These are phyloP conservation scores for Sporisorium iseilematis-ciliati DNA, from an alignment of 1,284 basidiomycete genomes.

Conservation along the genomic window DNA sequence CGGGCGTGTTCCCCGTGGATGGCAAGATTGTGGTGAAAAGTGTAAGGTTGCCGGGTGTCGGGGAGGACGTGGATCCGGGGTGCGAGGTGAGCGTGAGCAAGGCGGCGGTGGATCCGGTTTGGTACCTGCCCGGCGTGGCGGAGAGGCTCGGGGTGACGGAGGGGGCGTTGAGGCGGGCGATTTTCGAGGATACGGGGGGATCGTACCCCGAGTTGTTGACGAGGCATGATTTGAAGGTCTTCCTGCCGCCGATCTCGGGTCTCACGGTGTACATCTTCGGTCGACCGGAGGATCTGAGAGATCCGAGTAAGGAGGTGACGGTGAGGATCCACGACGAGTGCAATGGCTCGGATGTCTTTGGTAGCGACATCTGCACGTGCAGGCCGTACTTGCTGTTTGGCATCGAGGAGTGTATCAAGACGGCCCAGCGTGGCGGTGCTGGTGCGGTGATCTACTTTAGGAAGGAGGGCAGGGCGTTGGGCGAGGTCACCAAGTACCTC, in stretches of 20 bases:
- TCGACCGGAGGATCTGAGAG: constrained; percentile 64
- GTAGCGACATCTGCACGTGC: constrained; percentile 91
- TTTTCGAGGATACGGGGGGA: constrained; percentile 92
- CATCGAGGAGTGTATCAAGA: constrained; percentile 90
- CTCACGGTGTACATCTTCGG: constrained; percentile 92
- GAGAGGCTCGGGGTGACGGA: constrained; percentile 75
- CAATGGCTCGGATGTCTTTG: constrained; percentile 87
- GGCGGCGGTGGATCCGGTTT: constrained; percentile 76
- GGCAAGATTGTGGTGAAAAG: constrained; percentile 77
- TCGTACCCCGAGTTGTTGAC: constrained; percentile 97
- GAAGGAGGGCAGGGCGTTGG: constrained; percentile 90
- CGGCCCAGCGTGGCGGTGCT: constrained; percentile 87
- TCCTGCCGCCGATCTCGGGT: constrained; percentile 92
- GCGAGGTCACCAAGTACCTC: constrained; percentile 76
- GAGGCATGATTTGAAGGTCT: constrained; percentile 92
- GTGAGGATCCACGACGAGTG: constrained; percentile 94
- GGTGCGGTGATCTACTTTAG: constrained; percentile 94
- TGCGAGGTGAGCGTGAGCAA: constrained; percentile 89
- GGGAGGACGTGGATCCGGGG: constrained; percentile 75
- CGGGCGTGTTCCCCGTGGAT: constrained; percentile 82
- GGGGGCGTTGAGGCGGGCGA: constrained; percentile 82
- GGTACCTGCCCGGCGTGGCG: constrained; percentile 87
- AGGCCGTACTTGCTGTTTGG: constrained; percentile 90
- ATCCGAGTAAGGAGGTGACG: constrained; percentile 79
- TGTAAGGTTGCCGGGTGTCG: constrained; percentile 52